Conservation (phyloP, 352 stramenopile genomes). For the Phytophthora europaea region DNA sequence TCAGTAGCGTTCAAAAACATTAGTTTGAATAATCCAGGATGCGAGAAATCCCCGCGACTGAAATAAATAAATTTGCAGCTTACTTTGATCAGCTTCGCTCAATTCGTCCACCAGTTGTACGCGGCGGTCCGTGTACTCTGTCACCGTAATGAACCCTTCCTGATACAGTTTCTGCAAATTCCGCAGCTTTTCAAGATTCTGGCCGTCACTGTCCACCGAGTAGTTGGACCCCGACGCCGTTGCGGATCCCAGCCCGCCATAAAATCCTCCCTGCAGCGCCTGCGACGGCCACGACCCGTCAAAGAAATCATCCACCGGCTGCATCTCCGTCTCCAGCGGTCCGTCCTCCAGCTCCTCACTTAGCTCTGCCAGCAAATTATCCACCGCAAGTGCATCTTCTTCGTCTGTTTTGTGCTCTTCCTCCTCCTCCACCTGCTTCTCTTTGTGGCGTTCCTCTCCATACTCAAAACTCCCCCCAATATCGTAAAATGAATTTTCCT, state of each 20-base stretch:
- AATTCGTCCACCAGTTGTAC: slow-evolving; percentile 75
- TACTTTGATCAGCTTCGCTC: slow-evolving; percentile 67
- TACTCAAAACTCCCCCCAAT: slow-evolving; percentile 14
- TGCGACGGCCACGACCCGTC: slow-evolving; percentile 27
- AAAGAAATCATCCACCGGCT: slow-evolving; percentile 31
- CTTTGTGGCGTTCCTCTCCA: slow-evolving; percentile 6
- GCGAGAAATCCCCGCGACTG: neutral
- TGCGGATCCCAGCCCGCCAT: slow-evolving; percentile 1
- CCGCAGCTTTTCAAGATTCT: slow-evolving; percentile 68
- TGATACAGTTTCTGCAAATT: slow-evolving; percentile 82
- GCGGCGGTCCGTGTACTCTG: slow-evolving; percentile 78
- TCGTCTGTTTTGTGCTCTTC: slow-evolving; percentile 42
- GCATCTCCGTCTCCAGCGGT: slow-evolving; percentile 12
- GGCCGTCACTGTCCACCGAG: slow-evolving; percentile 44
- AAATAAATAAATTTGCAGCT: slow-evolving; percentile 19
- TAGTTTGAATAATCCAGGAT: slow-evolving; percentile 5
- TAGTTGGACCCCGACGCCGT: slow-evolving; percentile 17
- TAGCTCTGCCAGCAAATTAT: slow-evolving; percentile 23
- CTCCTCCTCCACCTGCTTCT: slow-evolving; percentile 20
- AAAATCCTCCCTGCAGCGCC: neutral
- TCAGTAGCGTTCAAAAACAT: neutral
- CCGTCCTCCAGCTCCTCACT: slow-evolving; percentile 33
- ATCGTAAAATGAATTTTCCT: slow-evolving; percentile 19
- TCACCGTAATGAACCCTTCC: slow-evolving; percentile 86
- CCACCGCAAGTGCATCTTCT: slow-evolving; percentile 21